phyloP scores from a whole-genome alignment of 2,329 filamentous ascomycete species.

The Dothideomycetes sp. region DNA sequence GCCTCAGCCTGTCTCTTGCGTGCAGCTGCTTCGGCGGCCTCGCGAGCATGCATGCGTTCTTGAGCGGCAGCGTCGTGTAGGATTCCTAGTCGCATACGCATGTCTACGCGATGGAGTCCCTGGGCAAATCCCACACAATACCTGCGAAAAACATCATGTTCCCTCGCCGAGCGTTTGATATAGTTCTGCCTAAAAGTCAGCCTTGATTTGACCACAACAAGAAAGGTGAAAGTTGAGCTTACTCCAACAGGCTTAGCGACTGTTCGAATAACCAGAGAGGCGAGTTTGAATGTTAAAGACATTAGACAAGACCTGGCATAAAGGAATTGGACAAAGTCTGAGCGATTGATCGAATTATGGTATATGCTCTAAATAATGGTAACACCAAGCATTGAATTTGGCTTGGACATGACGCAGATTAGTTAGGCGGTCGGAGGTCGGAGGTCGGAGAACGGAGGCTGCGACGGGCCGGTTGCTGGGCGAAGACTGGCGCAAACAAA shows the following conservation, averaged over 20 bases:
- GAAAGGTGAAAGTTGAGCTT: constrained; percentile 22
- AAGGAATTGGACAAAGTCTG: too few relatives aligned
- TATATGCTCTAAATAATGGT: neutral
- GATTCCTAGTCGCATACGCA: constrained; percentile 57
- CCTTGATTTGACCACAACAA: neutral
- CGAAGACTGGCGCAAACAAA: constrained; percentile 8
- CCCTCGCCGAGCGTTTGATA: constrained; percentile 59
- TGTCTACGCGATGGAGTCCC: constrained; percentile 55
- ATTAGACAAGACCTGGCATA: too few relatives aligned
- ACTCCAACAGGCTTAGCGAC: constrained; percentile 61
- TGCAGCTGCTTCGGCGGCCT: constrained; percentile 47
- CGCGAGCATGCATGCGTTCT: constrained; percentile 42
- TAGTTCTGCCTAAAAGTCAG: constrained; percentile 42
- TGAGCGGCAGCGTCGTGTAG: constrained; percentile 52
- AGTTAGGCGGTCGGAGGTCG: neutral
- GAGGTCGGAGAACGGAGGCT: neutral
- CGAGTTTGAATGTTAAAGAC: constrained; percentile 59
- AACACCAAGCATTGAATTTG: neutral
- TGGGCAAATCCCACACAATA: constrained; percentile 56
- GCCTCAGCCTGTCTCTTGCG: constrained; percentile 39
- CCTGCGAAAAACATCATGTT: constrained; percentile 57
- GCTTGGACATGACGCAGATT: neutral
- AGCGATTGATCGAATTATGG: neutral
- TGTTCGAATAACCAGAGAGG: constrained; percentile 55
- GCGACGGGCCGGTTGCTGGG: constrained; percentile 8